Evolutionary conservation across 1,284 basidiomycete genomes (phyloP).

Genomic region (Ganoderma boninense): DNA sequence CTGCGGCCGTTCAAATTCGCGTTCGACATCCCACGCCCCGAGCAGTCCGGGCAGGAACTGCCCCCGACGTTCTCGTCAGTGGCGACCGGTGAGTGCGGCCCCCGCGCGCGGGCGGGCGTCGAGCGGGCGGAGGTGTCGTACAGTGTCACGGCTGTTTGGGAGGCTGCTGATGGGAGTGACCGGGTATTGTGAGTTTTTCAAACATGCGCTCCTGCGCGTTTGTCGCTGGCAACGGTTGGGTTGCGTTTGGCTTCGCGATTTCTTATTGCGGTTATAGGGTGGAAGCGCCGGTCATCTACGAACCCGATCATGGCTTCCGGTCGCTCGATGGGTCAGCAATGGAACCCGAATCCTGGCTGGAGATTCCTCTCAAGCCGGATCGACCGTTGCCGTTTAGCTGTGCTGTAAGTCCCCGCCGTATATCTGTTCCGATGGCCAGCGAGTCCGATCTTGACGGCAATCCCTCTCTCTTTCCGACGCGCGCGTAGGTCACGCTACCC

Average conservation of each 20-base stretch:
- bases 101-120: slow-evolving; percentile 46
- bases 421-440: not conserved
- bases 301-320: slow-evolving; percentile 66
- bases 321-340: slow-evolving; percentile 57
- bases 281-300: slow-evolving; percentile 68
- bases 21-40: slow-evolving; percentile 63
- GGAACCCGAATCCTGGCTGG: slow-evolving; percentile 65
- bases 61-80: slow-evolving; percentile 62
- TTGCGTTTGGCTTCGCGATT: slow-evolving; percentile 8
- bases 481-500: slow-evolving; percentile 65
- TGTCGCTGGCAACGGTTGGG: not conserved
- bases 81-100: slow-evolving; percentile 34
- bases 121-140: slow-evolving; percentile 61
- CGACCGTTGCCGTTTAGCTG: slow-evolving; percentile 69
- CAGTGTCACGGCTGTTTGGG: slow-evolving; percentile 65
- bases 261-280: slow-evolving; percentile 49
- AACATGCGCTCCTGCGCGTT: not conserved
- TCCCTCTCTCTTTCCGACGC: slow-evolving; percentile 9
- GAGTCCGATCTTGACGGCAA: slow-evolving; percentile 6
- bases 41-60: slow-evolving; percentile 61
- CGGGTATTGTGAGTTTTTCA: slow-evolving; percentile 54
- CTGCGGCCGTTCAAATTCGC: slow-evolving; percentile 60
- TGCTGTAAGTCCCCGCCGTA: slow-evolving; percentile 53
- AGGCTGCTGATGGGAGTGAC: slow-evolving; percentile 56
- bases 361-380: slow-evolving; percentile 69